phyloP scores from a whole-genome alignment of 169 alveolate species.

The Plasmodium cynomolgi region DNA sequence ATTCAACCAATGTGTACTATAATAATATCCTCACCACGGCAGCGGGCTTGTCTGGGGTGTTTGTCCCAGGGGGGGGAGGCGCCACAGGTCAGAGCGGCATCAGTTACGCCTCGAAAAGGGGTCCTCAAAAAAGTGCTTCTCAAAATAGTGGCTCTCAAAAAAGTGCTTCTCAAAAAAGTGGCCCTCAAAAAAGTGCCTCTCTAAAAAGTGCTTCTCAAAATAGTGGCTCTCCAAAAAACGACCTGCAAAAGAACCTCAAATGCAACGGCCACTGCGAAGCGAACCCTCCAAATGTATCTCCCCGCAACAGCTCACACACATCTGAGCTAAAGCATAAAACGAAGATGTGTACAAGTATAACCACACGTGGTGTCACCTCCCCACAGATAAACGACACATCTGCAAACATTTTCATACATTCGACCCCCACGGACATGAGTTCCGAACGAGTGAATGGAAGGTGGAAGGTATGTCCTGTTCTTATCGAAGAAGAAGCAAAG shows the following conservation, averaged over 20 bases:
- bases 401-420: neutral
- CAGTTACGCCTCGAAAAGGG: neutral
- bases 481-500: neutral
- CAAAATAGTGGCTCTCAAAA: neutral
- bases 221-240: neutral
- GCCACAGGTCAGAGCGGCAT: neutral
- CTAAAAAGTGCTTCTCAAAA: neutral
- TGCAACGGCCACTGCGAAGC: neutral
- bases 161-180: neutral
- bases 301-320: neutral
- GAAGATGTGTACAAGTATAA: neutral
- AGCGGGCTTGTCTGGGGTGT: neutral
- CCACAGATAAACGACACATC: neutral
- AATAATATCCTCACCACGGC: constrained; percentile 31
- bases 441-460: neutral
- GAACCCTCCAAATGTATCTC: neutral
- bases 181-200: neutral
- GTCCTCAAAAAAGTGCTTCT: neutral
- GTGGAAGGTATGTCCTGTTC: neutral
- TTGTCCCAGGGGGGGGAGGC: neutral
- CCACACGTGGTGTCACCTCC: neutral
- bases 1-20: constrained; percentile 68
- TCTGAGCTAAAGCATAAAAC: neutral
- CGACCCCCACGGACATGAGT: neutral
- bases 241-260: neutral